Conservation (phyloP, 164 flowering plant species). For the Annona cherimola region DNA sequence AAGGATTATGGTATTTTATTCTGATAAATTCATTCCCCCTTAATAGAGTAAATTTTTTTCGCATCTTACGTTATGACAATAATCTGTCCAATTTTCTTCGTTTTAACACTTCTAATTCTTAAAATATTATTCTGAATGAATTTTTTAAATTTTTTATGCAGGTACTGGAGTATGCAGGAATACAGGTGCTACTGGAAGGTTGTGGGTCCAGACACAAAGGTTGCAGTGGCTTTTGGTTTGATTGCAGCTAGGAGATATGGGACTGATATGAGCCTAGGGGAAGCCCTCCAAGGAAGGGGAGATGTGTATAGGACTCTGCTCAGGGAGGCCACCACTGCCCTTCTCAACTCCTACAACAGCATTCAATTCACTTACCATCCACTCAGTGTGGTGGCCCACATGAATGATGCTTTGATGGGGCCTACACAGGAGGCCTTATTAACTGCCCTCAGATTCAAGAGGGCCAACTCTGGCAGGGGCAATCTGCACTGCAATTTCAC, state of each 20-base stretch:
- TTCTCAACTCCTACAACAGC: slow-evolving; percentile 83
- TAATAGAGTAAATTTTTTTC: no score
- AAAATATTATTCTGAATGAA: no score
- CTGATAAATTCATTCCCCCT: no score
- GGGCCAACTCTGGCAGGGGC: slow-evolving; percentile 69
- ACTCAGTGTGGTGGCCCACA: slow-evolving; percentile 32
- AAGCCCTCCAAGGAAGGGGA: slow-evolving; percentile 66
- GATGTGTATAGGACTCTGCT: slow-evolving; percentile 75
- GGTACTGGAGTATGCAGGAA: slow-evolving; percentile 74
- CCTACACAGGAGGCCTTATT: slow-evolving; percentile 42
- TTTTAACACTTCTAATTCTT: no score
- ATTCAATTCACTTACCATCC: slow-evolving; percentile 52
- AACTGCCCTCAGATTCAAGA: slow-evolving; percentile 63
- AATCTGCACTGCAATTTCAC: slow-evolving; percentile 49
- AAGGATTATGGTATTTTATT: no score
- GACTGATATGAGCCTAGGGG: slow-evolving; percentile 55
- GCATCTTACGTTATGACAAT: no score
- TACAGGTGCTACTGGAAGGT: slow-evolving; percentile 82
- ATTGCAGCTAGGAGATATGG: slow-evolving; percentile 65
- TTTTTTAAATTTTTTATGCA: slow-evolving; percentile 5
- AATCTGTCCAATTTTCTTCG: no score
- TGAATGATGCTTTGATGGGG: slow-evolving; percentile 56
- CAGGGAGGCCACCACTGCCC: slow-evolving; percentile 78
- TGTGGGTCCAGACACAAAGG: slow-evolving; percentile 66
- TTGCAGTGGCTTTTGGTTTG: slow-evolving; percentile 64